Evolutionary conservation across 2,329 filamentous ascomycete genomes (phyloP), one percentile per base, ranked within the genome.

Genomic region (Aureobasidium sp.): DNA sequence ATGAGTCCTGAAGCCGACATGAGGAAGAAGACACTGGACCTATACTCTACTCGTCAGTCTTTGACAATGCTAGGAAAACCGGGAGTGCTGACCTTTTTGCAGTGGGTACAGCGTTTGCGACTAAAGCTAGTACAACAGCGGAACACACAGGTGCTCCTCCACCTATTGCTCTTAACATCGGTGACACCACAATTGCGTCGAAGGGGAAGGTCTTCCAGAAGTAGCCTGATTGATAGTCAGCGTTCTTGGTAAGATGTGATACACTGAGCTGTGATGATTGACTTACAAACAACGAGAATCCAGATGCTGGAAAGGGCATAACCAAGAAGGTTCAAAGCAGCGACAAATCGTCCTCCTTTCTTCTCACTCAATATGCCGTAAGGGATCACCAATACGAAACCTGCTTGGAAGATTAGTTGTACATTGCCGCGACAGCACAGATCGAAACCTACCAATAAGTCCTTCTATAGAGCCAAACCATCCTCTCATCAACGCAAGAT

Each of bases 301-400:
- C 60, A 51, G 20, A 51, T 31, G 33, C 60, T 40, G 15, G 38
- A 63, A 27, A 63, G 43, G 10, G 60, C 60, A 54, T 51, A 63
- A 20, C 60, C 60, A n/a, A 51, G 18, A n/a, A 63, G 31, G 23
- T 54, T 63, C 23, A 63, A n/a, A 10, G 33, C 48, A 10, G 48
- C 45, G 31, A 63, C 60, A 13, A 63, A 40, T 11, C 47, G 43
- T n/a, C 43, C 60, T 27, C 60, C 60, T n/a, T 38, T 63, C 10
- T 23, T n/a, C 38, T 63, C 45, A 29, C 43, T 45, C 20, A 63
- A 36, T 7, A 50, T 50, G 6, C 45, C 60, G 48, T 63, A 63
- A 3, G 60, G 60, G 8, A 63, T 47, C 16, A 54, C 60, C 4
- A 63, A 33, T 25, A 63, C 33, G 33, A 63, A 36, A 5, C 60